These are phyloP conservation scores for Candida nonsorbophila DNA, from an alignment of 805 yeast species.

Conservation along the genomic window DNA sequence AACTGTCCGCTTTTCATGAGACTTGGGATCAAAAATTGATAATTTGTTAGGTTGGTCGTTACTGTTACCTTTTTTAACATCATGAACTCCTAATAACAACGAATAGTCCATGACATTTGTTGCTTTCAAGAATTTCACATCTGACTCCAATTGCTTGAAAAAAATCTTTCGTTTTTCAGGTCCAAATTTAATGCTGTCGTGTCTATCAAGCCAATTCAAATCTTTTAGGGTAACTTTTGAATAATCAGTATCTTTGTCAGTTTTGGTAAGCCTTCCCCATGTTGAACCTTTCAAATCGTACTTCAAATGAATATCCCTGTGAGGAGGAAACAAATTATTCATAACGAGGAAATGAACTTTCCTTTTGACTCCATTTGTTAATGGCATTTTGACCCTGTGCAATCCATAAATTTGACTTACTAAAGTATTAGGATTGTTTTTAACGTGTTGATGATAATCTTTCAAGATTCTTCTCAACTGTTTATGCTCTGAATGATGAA, in stretches of 20 bases:
- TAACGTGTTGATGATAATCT: conserved; percentile 77
- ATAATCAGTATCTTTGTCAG: conserved; percentile 17
- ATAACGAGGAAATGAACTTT: conserved; percentile 91
- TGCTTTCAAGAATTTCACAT: conserved; percentile 64
- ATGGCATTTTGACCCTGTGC: conserved; percentile 88
- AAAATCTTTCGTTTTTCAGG: conserved; percentile 59
- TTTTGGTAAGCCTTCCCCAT: conserved; percentile 63
- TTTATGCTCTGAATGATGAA: conserved; percentile 87
- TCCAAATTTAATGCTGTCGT: conserved; percentile 67
- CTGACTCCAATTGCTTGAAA: conserved; percentile 65
- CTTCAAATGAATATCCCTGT: conserved; percentile 75
- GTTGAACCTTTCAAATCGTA: conserved; percentile 94
- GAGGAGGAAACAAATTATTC: conserved; percentile 96
- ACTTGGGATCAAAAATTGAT: conserved; percentile 41
- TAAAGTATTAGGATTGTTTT: conserved; percentile 79
- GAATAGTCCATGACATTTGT: conserved; percentile 96
- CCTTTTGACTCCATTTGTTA: conserved; percentile 47
- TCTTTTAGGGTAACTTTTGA: conserved; percentile 66
- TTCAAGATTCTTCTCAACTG: conserved; percentile 69
- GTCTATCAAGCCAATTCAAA: conserved; percentile 74
- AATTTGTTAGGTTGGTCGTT: conserved; percentile 28
- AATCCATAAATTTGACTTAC: conserved; percentile 95
- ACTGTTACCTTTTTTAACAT: conserved; percentile 50
- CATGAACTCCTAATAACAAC: conserved; percentile 81
- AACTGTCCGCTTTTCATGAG: conserved; percentile 30